Evolutionary conservation across 2,329 filamentous ascomycete species (phyloP), one percentile per base, ranked within the genome.

Genomic region (Ceratocystis ficicola): DNA sequence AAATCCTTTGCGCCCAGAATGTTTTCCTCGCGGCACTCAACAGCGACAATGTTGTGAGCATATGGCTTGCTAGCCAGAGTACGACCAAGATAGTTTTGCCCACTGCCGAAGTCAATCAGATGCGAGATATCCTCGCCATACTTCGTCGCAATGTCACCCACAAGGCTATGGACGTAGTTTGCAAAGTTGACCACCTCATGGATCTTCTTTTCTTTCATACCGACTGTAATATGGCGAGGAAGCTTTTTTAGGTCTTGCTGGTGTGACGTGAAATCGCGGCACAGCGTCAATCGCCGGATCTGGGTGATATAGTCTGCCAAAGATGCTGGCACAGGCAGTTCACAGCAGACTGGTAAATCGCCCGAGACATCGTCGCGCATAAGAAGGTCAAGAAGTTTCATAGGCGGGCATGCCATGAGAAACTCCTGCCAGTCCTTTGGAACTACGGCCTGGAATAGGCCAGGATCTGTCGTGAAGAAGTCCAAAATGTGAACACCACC

Each of bases 401-500:
- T 87, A 6, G 91, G 83, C 63, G 88, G 83, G 72, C 84, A 83
- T 20, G 80, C 75, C 44, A 87, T 77, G 70, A 97, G 86, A 77
- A 91, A 97, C 0, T 79, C 73, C 69, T 89, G 84, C 94, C 94
- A 99, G 74, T 91, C 86, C 68, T 81, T 74, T 0, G 91, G 89
- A 1, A 99, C 75, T 1, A 93, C 82, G 1, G 82, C 80, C 64
- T 87, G 83, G 74, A 96, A 99, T 0, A 96, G 81, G 69, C 90
- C 88, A 4, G 90, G 89, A 61, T 90, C 84, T 52, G 85, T 84
- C 1, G 91, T 96, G 77, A 96, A 90, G 76, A 99, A 97, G 74
- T 99, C 94, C 66, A 97, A 81, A 69, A 99, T 92, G 73, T 99
- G 94, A 0, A 97, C 89, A n/a, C 93, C 92, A 65, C 94, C 94